Evolutionary conservation across 805 yeast species (phyloP).

Genomic region (Scheffersomyces stipitis): DNA sequence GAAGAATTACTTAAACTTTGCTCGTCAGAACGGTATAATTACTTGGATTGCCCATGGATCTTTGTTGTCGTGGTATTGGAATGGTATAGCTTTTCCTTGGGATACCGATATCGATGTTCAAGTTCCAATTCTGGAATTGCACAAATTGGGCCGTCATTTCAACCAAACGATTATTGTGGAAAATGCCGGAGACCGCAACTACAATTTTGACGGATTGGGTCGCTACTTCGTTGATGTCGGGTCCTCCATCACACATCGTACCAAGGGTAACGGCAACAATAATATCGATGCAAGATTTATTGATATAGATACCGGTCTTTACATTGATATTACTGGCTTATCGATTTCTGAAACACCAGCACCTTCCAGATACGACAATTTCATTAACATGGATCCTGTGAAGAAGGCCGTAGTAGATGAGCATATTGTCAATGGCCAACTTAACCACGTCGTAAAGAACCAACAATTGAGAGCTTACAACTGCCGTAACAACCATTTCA

Average conservation of each 20-base stretch:
- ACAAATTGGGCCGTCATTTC: conserved; percentile 16
- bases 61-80: conserved; percentile 23
- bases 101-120: conserved; percentile 25
- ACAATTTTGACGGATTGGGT: conserved; percentile 18
- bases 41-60: conserved; percentile 26
- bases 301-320: conserved; percentile 25
- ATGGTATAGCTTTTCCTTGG: conserved; percentile 25
- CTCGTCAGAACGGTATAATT: conserved; percentile 16
- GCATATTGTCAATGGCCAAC: background rate
- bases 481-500: conserved; percentile 36
- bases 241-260: conserved; percentile 20
- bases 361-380: conserved; percentile 8
- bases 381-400: conserved; percentile 3
- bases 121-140: conserved; percentile 22
- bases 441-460: conserved; percentile 5
- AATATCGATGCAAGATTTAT: conserved; percentile 24
- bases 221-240: conserved; percentile 26
- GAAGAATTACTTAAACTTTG: conserved; percentile 17
- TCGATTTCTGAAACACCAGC: conserved; percentile 11
- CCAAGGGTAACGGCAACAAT: conserved; percentile 50
- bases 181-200: conserved; percentile 6
- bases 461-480: conserved; percentile 30
- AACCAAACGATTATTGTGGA: conserved; percentile 21
- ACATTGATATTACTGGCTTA: conserved; percentile 27
- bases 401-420: background rate